phyloP scores from a whole-genome alignment of 108 stramenopile genomes.

The Discostella stelligeroides region DNA sequence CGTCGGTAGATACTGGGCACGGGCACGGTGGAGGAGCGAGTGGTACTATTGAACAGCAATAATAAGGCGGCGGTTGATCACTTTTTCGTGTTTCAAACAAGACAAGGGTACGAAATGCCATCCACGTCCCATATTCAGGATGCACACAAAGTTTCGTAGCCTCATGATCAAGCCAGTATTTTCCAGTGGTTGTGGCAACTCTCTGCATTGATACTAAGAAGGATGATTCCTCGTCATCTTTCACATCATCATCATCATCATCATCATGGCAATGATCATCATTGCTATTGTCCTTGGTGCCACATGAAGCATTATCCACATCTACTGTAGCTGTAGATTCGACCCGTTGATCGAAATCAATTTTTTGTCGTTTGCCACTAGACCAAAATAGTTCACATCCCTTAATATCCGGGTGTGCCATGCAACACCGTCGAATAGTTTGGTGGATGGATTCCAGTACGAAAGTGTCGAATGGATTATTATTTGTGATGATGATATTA shows the following conservation, averaged over 20 bases:
- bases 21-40: conserved; percentile 31
- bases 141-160: conserved; percentile 57
- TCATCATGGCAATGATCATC: neutral
- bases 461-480: conserved; percentile 43
- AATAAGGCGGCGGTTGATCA: neutral
- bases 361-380: conserved; percentile 31
- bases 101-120: conserved; percentile 53
- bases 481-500: too few species aligned
- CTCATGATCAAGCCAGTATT: conserved; percentile 51
- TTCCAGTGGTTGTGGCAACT: conserved; percentile 48
- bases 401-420: neutral
- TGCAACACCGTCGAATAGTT: conserved; percentile 1
- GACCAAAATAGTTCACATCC: conserved; percentile 49
- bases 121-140: conserved; percentile 59
- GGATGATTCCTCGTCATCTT: conserved; percentile 11
- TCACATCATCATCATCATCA: neutral
- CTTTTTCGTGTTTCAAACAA: conserved; percentile 34
- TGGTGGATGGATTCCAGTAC: conserved; percentile 14
- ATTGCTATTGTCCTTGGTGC: neutral
- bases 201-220: conserved; percentile 61
- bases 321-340: neutral
- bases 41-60: conserved; percentile 10
- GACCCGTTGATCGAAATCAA: neutral
- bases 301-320: conserved; percentile 13
- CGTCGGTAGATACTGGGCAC: conserved; percentile 34